Evolutionary conservation across 2,329 filamentous ascomycete genomes (phyloP).

Genomic region (Neonectria punicea): DNA sequence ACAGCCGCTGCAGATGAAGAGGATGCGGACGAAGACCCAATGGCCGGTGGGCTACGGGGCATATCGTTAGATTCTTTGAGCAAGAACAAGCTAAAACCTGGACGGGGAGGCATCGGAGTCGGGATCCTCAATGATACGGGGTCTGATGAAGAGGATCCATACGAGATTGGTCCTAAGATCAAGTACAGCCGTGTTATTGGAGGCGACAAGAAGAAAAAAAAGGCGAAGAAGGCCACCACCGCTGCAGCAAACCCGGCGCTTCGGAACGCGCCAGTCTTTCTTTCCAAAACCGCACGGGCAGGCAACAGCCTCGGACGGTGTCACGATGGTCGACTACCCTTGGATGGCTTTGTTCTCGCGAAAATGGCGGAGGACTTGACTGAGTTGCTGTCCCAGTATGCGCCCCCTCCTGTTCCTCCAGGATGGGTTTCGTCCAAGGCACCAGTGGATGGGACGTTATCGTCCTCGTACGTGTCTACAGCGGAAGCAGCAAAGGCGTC

Average conservation of each 20-base stretch:
- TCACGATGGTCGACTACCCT: conserved; percentile 81
- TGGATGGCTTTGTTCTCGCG: conserved; percentile 83
- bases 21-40: conserved; percentile 58
- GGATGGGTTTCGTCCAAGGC: conserved; percentile 77
- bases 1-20: conserved; percentile 46
- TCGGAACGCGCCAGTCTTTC: conserved; percentile 76
- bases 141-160: conserved; percentile 95
- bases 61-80: conserved; percentile 35
- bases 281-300: conserved; percentile 64
- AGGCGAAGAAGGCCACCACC: conserved; percentile 59
- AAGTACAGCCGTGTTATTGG: conserved; percentile 86
- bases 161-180: conserved; percentile 90
- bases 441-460: conserved; percentile 9
- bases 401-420: conserved; percentile 73
- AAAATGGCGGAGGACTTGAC: conserved; percentile 56
- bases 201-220: conserved; percentile 84
- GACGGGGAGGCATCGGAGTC: conserved; percentile 80
- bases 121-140: conserved; percentile 92
- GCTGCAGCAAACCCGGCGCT: conserved; percentile 71
- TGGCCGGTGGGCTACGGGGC: conserved; percentile 13
- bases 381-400: conserved; percentile 56
- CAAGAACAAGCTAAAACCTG: conserved; percentile 63
- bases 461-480: conserved; percentile 67
- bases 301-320: conserved; percentile 66
- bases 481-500: conserved; percentile 83